These are phyloP conservation scores for Hymenoscyphus fraxineus DNA, from an alignment of 2,329 filamentous ascomycete genomes.

Conservation along the genomic window DNA sequence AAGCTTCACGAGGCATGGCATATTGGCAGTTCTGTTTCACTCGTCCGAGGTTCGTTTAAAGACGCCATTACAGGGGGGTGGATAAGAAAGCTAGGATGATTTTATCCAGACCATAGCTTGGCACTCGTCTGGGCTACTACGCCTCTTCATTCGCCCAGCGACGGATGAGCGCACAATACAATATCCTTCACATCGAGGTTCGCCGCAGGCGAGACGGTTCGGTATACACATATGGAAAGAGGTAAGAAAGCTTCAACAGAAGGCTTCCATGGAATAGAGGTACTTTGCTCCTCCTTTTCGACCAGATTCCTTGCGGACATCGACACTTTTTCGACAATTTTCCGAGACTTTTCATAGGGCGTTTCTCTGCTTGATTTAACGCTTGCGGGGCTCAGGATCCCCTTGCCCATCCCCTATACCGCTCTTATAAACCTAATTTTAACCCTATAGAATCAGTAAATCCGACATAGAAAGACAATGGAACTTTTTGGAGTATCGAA, in stretches of 20 bases:
- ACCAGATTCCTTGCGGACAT: too few relatives aligned
- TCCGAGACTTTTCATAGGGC: too few relatives aligned
- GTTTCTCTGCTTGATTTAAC: too few relatives aligned
- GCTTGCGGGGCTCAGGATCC: too few relatives aligned
- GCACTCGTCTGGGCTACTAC: neutral
- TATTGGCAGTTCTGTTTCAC: neutral
- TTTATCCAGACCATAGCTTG: neutral
- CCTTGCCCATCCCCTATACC: too few relatives aligned
- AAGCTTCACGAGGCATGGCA: conserved; percentile 1
- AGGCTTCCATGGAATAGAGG: neutral
- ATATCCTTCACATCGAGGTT: neutral
- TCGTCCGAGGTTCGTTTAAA: neutral
- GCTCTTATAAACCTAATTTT: too few relatives aligned
- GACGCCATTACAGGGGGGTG: neutral
- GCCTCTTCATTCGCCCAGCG: neutral
- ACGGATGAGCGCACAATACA: neutral
- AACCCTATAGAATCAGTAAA: too few relatives aligned
- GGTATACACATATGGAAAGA: neutral
- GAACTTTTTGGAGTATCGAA: too few relatives aligned
- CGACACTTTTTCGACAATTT: too few relatives aligned
- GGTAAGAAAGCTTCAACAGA: neutral
- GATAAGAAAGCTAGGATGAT: conserved; percentile 2
- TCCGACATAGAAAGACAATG: too few relatives aligned
- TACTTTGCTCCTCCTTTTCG: too few relatives aligned
- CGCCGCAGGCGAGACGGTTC: neutral